Conservation (phyloP, 2,329 filamentous ascomycete species). For the Teratosphaeria pseudoeucalypti region DNA sequence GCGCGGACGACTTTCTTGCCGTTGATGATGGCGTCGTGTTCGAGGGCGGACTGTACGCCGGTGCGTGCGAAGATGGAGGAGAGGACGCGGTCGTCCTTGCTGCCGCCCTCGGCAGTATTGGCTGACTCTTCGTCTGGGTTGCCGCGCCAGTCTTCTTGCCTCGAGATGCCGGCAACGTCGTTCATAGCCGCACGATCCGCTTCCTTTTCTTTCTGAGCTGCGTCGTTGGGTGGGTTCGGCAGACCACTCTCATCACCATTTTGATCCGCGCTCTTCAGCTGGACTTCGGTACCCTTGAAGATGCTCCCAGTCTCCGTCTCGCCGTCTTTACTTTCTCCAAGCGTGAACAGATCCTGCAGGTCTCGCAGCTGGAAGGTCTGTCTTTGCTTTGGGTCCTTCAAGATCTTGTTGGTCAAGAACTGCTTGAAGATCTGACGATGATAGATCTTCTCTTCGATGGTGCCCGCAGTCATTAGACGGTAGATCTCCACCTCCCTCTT, state of each 20-base stretch:
- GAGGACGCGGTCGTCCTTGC: slow-evolving; percentile 65
- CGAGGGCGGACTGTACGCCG: slow-evolving; percentile 79
- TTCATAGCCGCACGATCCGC: slow-evolving; percentile 11
- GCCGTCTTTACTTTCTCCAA: slow-evolving; percentile 53
- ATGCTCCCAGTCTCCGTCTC: slow-evolving; percentile 75
- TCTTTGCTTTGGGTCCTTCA: slow-evolving; percentile 87
- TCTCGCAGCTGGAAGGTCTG: slow-evolving; percentile 85
- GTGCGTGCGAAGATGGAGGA: slow-evolving; percentile 80
- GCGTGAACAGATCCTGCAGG: slow-evolving; percentile 80
- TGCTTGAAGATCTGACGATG: slow-evolving; percentile 98
- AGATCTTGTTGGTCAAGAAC: slow-evolving; percentile 89
- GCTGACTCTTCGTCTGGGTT: slow-evolving; percentile 15
- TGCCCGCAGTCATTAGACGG: slow-evolving; percentile 93
- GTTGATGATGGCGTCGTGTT: slow-evolving; percentile 85
- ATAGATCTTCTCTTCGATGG: slow-evolving; percentile 98
- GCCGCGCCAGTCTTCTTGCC: slow-evolving; percentile 33
- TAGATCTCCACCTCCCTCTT: slow-evolving; percentile 94
- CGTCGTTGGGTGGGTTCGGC: slow-evolving; percentile 21
- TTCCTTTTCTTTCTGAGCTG: slow-evolving; percentile 7
- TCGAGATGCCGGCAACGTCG: slow-evolving; percentile 32
- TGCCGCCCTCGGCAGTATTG: slow-evolving; percentile 6
- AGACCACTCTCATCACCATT: slow-evolving; percentile 17
- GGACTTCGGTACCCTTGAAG: slow-evolving; percentile 79
- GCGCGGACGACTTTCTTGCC: slow-evolving; percentile 58
- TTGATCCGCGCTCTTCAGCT: slow-evolving; percentile 39